Percentiles rank a stretch among this genome's conserved stretches.
phyloP scores from a whole-genome alignment of 257 asterid genomes.

The Striga asiatica region DNA sequence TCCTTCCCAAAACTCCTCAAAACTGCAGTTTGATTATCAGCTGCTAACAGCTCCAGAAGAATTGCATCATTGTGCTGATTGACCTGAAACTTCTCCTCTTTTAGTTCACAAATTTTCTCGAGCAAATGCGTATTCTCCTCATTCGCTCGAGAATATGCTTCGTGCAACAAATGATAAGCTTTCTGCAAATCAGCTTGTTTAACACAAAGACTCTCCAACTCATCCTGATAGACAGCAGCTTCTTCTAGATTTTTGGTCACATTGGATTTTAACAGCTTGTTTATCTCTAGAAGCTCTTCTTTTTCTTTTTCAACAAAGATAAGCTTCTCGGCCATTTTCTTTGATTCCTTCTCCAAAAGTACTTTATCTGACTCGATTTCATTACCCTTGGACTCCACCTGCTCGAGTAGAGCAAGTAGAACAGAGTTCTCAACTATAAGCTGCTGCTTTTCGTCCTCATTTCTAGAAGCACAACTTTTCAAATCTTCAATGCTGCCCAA shows the following conservation, averaged over 20 bases:
- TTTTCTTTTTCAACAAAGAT: conserved; percentile 37
- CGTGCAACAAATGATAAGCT: conserved; percentile 36
- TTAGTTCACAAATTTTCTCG: conserved; percentile 39
- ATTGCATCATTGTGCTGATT: conserved; percentile 42
- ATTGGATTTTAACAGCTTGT: conserved; percentile 39
- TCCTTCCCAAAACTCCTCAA: conserved; percentile 35
- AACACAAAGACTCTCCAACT: conserved; percentile 31
- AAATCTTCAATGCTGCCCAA: conserved; percentile 43
- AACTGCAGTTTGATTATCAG: conserved; percentile 33
- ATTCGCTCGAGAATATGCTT: conserved; percentile 32
- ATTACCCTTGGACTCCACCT: conserved; percentile 55
- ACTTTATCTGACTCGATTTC: conserved; percentile 54
- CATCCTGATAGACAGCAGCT: conserved; percentile 34
- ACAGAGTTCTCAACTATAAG: conserved; percentile 70
- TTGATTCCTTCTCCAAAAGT: conserved; percentile 39
- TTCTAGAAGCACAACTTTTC: conserved; percentile 36
- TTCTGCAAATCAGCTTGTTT: conserved; percentile 40
- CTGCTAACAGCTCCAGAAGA: conserved; percentile 41
- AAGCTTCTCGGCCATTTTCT: conserved; percentile 41
- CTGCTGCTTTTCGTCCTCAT: conserved; percentile 59
- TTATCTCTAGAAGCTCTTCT: conserved; percentile 42
- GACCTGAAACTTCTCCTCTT: conserved; percentile 41
- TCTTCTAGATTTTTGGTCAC: conserved; percentile 28
- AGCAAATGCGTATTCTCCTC: conserved; percentile 45
- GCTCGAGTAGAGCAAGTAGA: conserved; percentile 54